Conservation (phyloP, 1,284 basidiomycete genomes). For the Limonomyces culmigenus region DNA sequence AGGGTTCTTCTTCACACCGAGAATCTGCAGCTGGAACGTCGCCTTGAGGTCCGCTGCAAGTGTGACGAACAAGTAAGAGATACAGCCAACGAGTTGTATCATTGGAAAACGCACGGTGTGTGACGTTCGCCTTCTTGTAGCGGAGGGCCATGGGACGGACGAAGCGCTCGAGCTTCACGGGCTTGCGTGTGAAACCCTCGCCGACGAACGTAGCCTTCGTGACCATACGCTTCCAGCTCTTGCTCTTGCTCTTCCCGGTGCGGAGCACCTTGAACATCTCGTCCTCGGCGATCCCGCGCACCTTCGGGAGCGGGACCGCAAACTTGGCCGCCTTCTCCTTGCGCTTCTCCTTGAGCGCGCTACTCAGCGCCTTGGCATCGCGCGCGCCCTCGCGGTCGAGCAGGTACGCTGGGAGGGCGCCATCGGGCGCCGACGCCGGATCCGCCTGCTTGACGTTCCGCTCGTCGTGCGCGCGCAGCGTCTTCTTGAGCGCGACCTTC, state of each 20-base stretch:
- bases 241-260: constrained; percentile 93
- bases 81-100: not conserved
- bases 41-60: constrained; percentile 83
- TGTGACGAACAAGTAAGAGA: constrained; percentile 1
- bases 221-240: constrained; percentile 99
- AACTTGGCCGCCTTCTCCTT: constrained; percentile 99
- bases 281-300: constrained; percentile 96
- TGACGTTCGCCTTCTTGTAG: constrained; percentile 97
- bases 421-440: constrained; percentile 65
- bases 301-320: constrained; percentile 91
- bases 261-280: constrained; percentile 99
- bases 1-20: constrained; percentile 99
- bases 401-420: constrained; percentile 85
- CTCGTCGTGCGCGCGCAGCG: constrained; percentile 97
- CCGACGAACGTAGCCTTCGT: constrained; percentile 99
- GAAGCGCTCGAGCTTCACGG: constrained; percentile 98
- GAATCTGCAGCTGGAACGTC: constrained; percentile 96
- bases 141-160: constrained; percentile 94
- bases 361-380: constrained; percentile 95
- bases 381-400: constrained; percentile 95
- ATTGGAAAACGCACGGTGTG: constrained; percentile 63
- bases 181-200: constrained; percentile 95
- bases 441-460: constrained; percentile 94
- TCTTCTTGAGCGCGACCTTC: constrained; percentile 99
- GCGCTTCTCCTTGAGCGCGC: constrained; percentile 95